Evolutionary conservation across 805 yeast genomes (phyloP).

Genomic region (Cyberlindnera mississippiensis): DNA sequence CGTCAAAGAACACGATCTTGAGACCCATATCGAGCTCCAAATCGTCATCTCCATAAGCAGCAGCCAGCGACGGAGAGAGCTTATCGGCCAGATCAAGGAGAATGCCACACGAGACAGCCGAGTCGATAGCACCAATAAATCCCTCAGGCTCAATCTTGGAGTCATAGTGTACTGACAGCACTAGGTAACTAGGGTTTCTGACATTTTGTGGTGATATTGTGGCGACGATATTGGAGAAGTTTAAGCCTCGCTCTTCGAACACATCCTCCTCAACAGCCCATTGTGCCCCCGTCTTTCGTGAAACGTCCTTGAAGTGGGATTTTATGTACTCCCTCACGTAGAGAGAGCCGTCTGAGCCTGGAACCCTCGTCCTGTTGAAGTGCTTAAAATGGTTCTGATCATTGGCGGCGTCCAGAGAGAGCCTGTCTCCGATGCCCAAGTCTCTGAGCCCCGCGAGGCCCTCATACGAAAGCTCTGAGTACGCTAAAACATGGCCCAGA

Average conservation of each 20-base stretch:
- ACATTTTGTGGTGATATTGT: constrained; percentile 22
- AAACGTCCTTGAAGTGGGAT: constrained; percentile 30
- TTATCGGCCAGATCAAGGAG: constrained; percentile 40
- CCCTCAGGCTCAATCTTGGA: constrained; percentile 44
- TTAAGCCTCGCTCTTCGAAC: constrained; percentile 33
- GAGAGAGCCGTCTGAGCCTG: constrained; percentile 40
- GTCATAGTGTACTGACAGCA: constrained; percentile 55
- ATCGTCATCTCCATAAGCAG: constrained; percentile 13
- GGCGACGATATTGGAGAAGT: constrained; percentile 37
- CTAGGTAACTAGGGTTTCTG: constrained; percentile 28
- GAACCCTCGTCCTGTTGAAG: constrained; percentile 37
- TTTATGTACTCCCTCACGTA: constrained; percentile 35
- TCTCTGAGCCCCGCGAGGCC: constrained; percentile 5
- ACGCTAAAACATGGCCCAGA: background rate
- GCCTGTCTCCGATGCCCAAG: constrained; percentile 11
- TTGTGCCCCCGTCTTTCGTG: constrained; percentile 24
- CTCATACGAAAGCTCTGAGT: constrained; percentile 8
- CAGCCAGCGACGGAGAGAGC: constrained; percentile 14
- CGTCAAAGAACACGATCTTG: constrained; percentile 53
- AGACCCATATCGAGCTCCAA: constrained; percentile 32
- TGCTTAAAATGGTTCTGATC: constrained; percentile 25
- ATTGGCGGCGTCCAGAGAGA: constrained; percentile 16
- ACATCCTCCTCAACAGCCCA: constrained; percentile 31
- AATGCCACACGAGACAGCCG: constrained; percentile 55
- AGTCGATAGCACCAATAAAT: constrained; percentile 57